Evolutionary conservation across 179 eudicot genomes (phyloP).

Genomic region (Silene noctiflora): DNA sequence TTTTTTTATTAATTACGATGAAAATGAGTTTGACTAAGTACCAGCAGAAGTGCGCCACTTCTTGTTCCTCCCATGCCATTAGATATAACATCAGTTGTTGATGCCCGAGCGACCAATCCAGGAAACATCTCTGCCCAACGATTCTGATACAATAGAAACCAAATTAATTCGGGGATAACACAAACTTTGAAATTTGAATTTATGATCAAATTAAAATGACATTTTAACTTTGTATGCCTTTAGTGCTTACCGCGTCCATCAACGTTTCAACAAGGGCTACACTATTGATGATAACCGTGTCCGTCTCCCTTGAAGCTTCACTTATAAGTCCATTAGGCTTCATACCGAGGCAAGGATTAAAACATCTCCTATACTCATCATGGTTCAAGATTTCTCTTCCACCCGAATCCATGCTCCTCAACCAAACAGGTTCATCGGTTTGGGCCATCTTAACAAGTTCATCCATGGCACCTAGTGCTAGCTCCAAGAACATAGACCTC

Average conservation of each 20-base stretch:
- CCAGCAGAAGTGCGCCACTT: constrained; percentile 94
- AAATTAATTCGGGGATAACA: neutral
- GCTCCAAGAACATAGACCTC: constrained; percentile 84
- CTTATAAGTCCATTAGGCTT: constrained; percentile 68
- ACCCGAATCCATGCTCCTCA: constrained; percentile 49
- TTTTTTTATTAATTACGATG: neutral
- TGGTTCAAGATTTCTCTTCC: constrained; percentile 61
- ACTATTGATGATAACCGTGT: constrained; percentile 86
- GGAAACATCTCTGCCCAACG: constrained; percentile 96
- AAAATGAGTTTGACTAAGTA: constrained; percentile 23
- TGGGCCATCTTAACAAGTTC: constrained; percentile 86
- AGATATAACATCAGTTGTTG: constrained; percentile 75
- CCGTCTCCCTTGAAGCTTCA: constrained; percentile 85
- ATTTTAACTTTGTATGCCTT: neutral
- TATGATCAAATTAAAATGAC: neutral
- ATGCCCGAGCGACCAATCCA: constrained; percentile 70
- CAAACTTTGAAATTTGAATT: neutral
- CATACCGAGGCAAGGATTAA: constrained; percentile 64
- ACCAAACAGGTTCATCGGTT: constrained; percentile 75
- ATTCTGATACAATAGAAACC: constrained; percentile 36
- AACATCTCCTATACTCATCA: constrained; percentile 64
- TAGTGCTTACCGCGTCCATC: constrained; percentile 70
- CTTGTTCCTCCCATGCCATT: constrained; percentile 93
- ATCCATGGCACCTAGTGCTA: constrained; percentile 91
- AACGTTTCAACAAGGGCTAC: constrained; percentile 86